These are phyloP conservation scores for Daedaleopsis sinensis DNA, from an alignment of 768 basidiomycete species.

Conservation along the genomic window DNA sequence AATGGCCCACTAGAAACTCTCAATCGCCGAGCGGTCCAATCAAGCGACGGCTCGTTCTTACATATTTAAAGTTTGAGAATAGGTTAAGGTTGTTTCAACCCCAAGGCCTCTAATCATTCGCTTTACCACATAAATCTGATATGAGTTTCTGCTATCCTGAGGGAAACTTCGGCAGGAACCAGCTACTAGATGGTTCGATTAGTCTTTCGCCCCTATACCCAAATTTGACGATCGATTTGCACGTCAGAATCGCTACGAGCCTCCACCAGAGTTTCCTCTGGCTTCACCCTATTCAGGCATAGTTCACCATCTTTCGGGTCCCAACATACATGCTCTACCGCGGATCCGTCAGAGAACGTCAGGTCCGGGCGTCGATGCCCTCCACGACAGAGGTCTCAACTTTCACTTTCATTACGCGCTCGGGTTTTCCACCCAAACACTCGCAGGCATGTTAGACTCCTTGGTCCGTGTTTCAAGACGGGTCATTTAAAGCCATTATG, in stretches of 20 bases:
- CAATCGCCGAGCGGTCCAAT: constrained; percentile 56
- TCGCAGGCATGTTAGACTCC: no score
- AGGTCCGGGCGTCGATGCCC: no score
- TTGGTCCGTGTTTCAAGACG: no score
- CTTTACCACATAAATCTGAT: constrained; percentile 67
- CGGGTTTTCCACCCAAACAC: no score
- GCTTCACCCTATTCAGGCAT: no score
- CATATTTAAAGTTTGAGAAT: constrained; percentile 74
- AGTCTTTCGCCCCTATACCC: constrained; percentile 97
- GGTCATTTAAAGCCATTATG: no score
- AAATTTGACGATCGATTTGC: constrained; percentile 96
- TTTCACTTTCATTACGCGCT: no score
- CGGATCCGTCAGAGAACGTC: no score
- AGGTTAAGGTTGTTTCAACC: constrained; percentile 89
- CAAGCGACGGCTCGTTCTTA: constrained; percentile 56
- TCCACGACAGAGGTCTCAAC: no score
- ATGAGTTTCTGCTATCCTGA: constrained; percentile 68
- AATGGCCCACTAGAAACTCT: constrained; percentile 75
- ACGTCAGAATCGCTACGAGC: constrained; percentile 95
- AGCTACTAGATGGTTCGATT: constrained; percentile 95
- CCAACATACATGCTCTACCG: no score
- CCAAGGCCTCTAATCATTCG: constrained; percentile 92
- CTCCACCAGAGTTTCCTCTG: constrained; percentile 95
- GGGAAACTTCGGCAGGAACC: constrained; percentile 92
- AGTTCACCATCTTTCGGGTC: no score